Percentiles rank a stretch among this genome's conserved stretches.
phyloP scores from a whole-genome alignment of 1,139 yeast genomes.

The Scheffersomyces cryptocercus region DNA sequence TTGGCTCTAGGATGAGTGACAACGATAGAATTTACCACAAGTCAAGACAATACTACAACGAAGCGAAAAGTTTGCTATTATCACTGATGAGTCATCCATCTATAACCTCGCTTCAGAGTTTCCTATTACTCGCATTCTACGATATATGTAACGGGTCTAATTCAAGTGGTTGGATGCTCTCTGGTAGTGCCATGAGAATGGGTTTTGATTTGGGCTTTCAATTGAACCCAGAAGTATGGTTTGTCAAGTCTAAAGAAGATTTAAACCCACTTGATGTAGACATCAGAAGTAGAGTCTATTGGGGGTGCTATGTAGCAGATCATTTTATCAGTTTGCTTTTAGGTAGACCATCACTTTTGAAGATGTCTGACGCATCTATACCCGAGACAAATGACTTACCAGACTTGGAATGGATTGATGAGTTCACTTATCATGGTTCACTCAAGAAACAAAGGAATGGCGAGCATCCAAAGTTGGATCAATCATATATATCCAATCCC shows the following conservation, averaged over 20 bases:
- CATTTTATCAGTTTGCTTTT: conserved; percentile 59
- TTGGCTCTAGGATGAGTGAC: conserved; percentile 54
- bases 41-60: conserved; percentile 45
- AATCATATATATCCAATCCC: conserved; percentile 48
- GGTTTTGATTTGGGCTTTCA: conserved; percentile 69
- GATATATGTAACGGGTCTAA: conserved; percentile 59
- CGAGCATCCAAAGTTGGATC: conserved; percentile 12
- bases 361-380: conserved; percentile 58
- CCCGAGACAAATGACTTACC: conserved; percentile 65
- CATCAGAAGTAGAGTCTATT: conserved; percentile 60
- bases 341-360: conserved; percentile 60
- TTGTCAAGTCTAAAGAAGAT: conserved; percentile 30
- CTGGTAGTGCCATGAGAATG: conserved; percentile 63
- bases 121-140: conserved; percentile 52
- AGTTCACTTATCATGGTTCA: conserved; percentile 35
- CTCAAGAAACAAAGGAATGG: conserved; percentile 5
- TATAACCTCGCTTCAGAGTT: conserved; percentile 50
- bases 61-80: conserved; percentile 45
- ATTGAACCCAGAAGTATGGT: conserved; percentile 63
- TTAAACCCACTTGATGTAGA: conserved; percentile 45
- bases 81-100: conserved; percentile 40
- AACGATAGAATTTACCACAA: conserved; percentile 39
- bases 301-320: conserved; percentile 70
- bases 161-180: conserved; percentile 62
- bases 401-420: conserved; percentile 58